Evolutionary conservation across 2,329 filamentous ascomycete genomes (phyloP), one percentile per base, ranked within the genome.

Genomic region (Sclerotinia sclerotiorum): DNA sequence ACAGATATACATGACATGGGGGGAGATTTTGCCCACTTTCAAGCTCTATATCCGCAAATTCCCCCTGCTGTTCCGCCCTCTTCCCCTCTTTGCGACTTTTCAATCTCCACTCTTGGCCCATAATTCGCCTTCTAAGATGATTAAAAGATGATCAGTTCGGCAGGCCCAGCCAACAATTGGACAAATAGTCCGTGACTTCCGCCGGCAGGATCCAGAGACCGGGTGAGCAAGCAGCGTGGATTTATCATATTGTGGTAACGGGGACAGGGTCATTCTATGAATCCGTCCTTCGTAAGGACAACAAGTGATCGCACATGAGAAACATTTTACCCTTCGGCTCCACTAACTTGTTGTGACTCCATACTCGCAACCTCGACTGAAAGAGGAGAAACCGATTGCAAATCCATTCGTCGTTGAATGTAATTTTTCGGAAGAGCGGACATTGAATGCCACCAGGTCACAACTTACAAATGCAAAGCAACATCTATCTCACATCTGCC

Each of bases 81-180:
- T 39, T 39, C 65, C 56, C 32, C 48, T 62, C 65, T 62, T 54
- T 29, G 35, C 35, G n/a, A 29, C 39, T 67, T 54, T 62, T 49
- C 35, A 62, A 62, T 67, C 65, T 67, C 65, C 65, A 67, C 65
- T 67, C 44, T 32, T 62, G 65, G 54, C 44, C 65, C 65, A 67
- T 67, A 62, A 67, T 67, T 67, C 65, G 65, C 52, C 65, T 62
- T 67, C 46, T 67, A 67, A 46, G 54, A 60, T 66, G n/a, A 44
- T 27, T 48, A 27, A 58, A 58, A 32, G 54, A 58, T 67, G 44
- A 60, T 51, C 44, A 60, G n/a, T 48, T 52, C 19, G 32, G 49
- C 11, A 56, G 21, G 54, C 17, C 32, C 55, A 49, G 42, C 35
- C n/a, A 52, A 51, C 39, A 42, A 67, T 32, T 46, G 27, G 52